These are phyloP conservation scores for Boletellus sp. DNA, from an alignment of 768 basidiomycete species.

Conservation along the genomic window DNA sequence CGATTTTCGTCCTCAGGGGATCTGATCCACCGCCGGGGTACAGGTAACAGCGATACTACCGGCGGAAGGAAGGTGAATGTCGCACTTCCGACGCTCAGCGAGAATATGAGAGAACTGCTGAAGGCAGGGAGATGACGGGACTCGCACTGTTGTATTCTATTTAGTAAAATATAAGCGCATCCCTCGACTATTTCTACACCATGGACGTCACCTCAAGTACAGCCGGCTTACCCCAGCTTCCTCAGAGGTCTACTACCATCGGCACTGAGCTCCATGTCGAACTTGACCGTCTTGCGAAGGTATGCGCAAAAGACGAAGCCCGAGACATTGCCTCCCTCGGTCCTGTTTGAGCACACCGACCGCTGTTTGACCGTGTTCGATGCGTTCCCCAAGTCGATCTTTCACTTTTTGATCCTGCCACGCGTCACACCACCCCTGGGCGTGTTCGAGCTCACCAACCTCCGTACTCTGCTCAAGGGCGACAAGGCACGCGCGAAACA, in stretches of 20 bases:
- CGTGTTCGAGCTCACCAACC: conserved; percentile 44
- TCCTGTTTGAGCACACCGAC: conserved; percentile 55
- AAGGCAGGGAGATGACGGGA: conserved; percentile 38
- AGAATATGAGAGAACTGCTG: conserved; percentile 60
- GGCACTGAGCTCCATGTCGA: conserved; percentile 30
- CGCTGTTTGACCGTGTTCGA: conserved; percentile 68
- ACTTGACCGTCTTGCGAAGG: conserved; percentile 52
- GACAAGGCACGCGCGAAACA: conserved; percentile 53
- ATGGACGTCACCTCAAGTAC: neutral
- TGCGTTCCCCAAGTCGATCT: conserved; percentile 76
- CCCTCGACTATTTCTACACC: conserved; percentile 14
- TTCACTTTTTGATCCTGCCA: conserved; percentile 88
- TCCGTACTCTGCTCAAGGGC: conserved; percentile 52
- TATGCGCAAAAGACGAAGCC: conserved; percentile 56
- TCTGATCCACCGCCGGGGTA: conserved; percentile 34
- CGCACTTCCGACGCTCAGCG: conserved; percentile 50
- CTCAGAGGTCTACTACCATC: neutral
- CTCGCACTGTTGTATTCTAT: neutral
- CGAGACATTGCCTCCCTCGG: conserved; percentile 50
- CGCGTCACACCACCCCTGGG: conserved; percentile 35
- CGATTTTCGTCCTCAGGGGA: conserved; percentile 18
- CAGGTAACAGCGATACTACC: conserved; percentile 1
- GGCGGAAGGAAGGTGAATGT: conserved; percentile 27
- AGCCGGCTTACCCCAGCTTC: neutral
- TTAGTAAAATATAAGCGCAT: conserved; percentile 5